A percentile compares a stretch with the other conserved stretches of the same genome.
These are phyloP conservation scores for Suillus ampliporus DNA, from an alignment of 768 basidiomycete genomes.

Conservation along the genomic window DNA sequence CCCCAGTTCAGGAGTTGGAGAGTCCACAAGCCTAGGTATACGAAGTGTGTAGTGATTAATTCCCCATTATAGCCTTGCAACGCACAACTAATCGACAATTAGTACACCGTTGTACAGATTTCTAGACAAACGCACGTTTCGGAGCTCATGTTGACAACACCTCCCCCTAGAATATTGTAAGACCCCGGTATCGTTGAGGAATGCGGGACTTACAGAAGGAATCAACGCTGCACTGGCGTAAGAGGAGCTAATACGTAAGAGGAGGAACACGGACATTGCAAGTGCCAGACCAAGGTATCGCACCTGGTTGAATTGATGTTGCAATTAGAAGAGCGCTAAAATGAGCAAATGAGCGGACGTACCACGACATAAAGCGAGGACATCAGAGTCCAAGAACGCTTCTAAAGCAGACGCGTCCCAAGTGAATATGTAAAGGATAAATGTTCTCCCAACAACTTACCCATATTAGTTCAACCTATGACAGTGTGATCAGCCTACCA, in stretches of 20 bases:
- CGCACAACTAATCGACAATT: neutral
- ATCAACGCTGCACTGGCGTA: constrained; percentile 2
- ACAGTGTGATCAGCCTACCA: neutral
- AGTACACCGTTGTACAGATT: neutral
- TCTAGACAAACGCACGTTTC: neutral
- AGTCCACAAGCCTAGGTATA: constrained; percentile 1
- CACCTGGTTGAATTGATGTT: neutral
- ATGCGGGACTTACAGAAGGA: constrained; percentile 11
- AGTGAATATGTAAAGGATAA: neutral
- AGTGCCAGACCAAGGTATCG: constrained; percentile 19
- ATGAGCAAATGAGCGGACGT: neutral
- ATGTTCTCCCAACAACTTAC: constrained; percentile 6
- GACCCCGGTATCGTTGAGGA: neutral
- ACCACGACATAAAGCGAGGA: constrained; percentile 21
- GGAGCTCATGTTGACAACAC: neutral
- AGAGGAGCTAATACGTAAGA: neutral
- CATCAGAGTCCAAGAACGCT: constrained; percentile 15
- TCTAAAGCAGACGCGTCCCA: neutral
- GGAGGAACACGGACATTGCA: constrained; percentile 9
- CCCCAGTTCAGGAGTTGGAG: neutral
- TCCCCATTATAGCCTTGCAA: neutral
- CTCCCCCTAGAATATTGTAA: neutral
- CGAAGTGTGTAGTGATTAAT: neutral
- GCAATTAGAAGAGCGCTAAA: neutral
- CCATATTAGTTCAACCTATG: constrained; percentile 14